These are phyloP conservation scores for Scenedesmus sp. DNA, from an alignment of 163 green algal genomes.

Conservation along the genomic window DNA sequence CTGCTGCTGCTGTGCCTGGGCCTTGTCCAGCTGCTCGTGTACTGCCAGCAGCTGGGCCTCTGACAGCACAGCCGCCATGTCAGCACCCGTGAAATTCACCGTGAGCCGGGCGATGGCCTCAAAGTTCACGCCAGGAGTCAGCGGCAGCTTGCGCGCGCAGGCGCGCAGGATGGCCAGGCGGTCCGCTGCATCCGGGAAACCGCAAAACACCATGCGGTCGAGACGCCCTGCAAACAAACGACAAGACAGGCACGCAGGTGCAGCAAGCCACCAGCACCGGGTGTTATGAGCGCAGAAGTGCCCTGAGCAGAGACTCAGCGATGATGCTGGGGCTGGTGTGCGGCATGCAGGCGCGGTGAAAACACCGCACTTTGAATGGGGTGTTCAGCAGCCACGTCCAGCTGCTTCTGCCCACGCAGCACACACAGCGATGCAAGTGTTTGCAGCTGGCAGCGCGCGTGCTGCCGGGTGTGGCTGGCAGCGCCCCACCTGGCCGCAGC, in stretches of 20 bases:
- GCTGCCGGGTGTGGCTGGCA: no score
- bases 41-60: slow-evolving; percentile 91
- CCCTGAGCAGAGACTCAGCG: no score
- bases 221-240: slow-evolving; percentile 69
- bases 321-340: no score
- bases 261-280: no score
- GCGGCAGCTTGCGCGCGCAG: slow-evolving; percentile 65
- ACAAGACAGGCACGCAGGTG: neutral
- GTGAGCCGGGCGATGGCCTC: slow-evolving; percentile 56
- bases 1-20: neutral
- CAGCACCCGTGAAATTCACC: slow-evolving; percentile 82
- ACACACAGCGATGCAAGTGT: neutral
- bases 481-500: slow-evolving; percentile 92
- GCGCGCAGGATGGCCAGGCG: slow-evolving; percentile 75
- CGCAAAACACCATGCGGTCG: slow-evolving; percentile 83
- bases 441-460: no score
- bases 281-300: no score
- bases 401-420: no score
- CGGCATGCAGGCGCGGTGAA: neutral
- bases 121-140: slow-evolving; percentile 72
- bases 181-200: slow-evolving; percentile 53
- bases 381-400: no score
- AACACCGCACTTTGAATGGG: no score
- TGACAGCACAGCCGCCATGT: slow-evolving; percentile 85
- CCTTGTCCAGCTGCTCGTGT: slow-evolving; percentile 76